Percentiles rank a stretch among this genome's conserved stretches.
phyloP scores from a whole-genome alignment of 1,139 yeast genomes.

The Hyphopichia fennica region DNA sequence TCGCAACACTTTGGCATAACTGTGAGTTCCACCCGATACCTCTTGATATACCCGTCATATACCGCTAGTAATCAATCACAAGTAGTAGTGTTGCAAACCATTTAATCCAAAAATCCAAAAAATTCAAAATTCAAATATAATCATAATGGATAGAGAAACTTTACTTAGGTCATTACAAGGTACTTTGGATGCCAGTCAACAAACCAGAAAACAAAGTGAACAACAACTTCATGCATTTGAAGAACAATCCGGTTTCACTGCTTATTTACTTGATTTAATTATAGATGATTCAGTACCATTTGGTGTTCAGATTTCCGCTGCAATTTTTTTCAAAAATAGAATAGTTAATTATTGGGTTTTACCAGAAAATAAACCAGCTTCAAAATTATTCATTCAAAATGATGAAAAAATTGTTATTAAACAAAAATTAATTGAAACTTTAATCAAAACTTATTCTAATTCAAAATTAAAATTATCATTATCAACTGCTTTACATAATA shows the following conservation, averaged over 20 bases:
- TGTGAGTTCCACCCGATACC: not conserved
- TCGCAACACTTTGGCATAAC: not conserved
- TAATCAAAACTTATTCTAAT: conserved; percentile 36
- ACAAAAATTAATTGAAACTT: conserved; percentile 48
- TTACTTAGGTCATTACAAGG: conserved; percentile 43
- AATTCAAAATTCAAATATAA: no score
- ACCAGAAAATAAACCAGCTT: conserved; percentile 36
- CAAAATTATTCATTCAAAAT: conserved; percentile 32
- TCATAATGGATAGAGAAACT: conserved; percentile 42
- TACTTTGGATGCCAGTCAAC: conserved; percentile 41
- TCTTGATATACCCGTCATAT: no score
- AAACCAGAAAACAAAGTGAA: conserved; percentile 44
- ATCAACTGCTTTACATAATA: conserved; percentile 42
- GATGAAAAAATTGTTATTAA: conserved; percentile 56
- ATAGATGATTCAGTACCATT: conserved; percentile 45
- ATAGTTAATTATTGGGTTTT: conserved; percentile 56
- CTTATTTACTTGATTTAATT: conserved; percentile 54
- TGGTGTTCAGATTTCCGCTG: conserved; percentile 59
- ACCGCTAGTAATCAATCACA: no score
- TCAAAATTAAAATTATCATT: conserved; percentile 40
- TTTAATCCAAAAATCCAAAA: no score
- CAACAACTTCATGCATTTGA: conserved; percentile 40
- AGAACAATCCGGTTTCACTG: conserved; percentile 57
- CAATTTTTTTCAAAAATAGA: conserved; percentile 68
- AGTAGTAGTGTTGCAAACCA: no score